Conservation (phyloP, 2,329 filamentous ascomycete species). For the Cladophialophora carrionii region DNA sequence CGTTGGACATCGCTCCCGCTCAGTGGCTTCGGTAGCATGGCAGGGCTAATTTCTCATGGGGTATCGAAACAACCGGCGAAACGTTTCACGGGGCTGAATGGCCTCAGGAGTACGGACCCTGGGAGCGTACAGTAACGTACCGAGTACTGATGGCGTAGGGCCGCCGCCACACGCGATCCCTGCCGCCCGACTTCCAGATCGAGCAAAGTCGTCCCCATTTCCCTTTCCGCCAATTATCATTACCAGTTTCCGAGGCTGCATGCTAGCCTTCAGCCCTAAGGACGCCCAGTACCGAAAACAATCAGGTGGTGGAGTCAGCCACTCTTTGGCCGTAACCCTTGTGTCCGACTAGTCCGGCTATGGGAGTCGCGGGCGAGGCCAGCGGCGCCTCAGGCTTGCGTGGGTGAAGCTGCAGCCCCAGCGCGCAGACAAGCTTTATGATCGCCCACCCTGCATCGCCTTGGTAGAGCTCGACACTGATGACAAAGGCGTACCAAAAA, state of each 20-base stretch:
- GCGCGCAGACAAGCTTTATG: conserved; percentile 12
- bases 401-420: conserved; percentile 1
- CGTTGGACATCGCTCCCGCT: not conserved
- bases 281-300: conserved; percentile 10
- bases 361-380: conserved; percentile 23
- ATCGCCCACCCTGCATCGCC: conserved; percentile 23
- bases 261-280: conserved; percentile 27
- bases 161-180: not conserved
- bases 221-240: conserved; percentile 27
- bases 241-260: conserved; percentile 14
- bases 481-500: conserved; percentile 31
- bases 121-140: not conserved
- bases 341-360: conserved; percentile 1
- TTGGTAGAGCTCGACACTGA: not conserved
- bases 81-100: not conserved
- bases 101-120: not conserved
- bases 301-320: conserved; percentile 13
- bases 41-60: conserved; percentile 4
- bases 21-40: not conserved
- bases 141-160: not conserved
- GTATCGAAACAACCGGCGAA: not conserved
- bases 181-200: conserved; percentile 22
- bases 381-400: not conserved
- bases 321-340: not conserved
- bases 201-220: conserved; percentile 13